phyloP scores from a whole-genome alignment of 352 stramenopile genomes.

The Globisporangium viniferum region DNA sequence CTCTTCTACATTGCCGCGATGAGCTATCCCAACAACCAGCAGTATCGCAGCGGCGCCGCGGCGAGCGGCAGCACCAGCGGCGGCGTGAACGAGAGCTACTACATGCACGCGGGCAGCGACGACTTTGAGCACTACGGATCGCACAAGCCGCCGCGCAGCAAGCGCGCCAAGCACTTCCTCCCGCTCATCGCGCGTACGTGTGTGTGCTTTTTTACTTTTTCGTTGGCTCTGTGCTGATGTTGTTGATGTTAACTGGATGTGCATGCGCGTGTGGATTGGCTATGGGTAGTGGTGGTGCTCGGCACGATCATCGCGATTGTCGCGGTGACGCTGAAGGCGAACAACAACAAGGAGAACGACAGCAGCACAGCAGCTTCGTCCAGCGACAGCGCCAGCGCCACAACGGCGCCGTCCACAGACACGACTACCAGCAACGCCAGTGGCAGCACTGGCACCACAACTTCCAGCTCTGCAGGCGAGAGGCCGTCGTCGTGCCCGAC shows the following conservation, averaged over 20 bases:
- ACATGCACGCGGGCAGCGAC: constrained; percentile 20
- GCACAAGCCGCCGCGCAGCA: constrained; percentile 10
- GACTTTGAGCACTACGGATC: constrained; percentile 11
- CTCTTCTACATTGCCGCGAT: background rate
- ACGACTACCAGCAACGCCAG: constrained; percentile 4
- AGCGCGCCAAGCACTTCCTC: constrained; percentile 13
- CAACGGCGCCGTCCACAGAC: background rate
- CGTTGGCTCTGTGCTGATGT: background rate
- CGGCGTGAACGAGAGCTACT: constrained; percentile 20
- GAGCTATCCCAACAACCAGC: background rate
- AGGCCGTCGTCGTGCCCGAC: constrained; percentile 20
- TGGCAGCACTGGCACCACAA: constrained; percentile 1
- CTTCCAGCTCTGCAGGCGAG: background rate
- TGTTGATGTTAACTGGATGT: background rate
- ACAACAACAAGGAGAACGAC: constrained; percentile 16
- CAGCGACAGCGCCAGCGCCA: background rate
- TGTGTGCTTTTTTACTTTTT: background rate
- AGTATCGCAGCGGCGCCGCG: background rate
- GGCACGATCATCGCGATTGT: constrained; percentile 37
- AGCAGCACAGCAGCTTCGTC: constrained; percentile 3
- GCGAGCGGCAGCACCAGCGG: constrained; percentile 1
- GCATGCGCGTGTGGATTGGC: background rate
- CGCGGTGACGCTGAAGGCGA: constrained; percentile 27
- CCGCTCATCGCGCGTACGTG: constrained; percentile 16
- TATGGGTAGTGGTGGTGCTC: constrained; percentile 27